Evolutionary conservation across 495 filamentous ascomycete species (phyloP).

Genomic region (Amorphotheca resinae): DNA sequence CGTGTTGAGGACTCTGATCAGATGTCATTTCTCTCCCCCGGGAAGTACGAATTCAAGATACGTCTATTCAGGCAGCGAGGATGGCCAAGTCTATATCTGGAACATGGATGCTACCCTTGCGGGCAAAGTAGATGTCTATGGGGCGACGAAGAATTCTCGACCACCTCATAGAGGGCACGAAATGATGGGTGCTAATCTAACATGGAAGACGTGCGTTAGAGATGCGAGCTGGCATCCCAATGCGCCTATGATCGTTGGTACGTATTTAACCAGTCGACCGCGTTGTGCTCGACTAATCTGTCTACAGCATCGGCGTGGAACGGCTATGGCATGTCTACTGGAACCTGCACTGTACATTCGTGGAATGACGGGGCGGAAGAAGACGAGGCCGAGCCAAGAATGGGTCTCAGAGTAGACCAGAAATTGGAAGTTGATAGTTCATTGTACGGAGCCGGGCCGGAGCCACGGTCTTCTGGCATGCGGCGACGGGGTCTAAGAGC

Average conservation of each 20-base stretch:
- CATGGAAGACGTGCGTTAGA: conserved; percentile 72
- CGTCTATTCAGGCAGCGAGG: conserved; percentile 80
- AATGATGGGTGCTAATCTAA: conserved; percentile 8
- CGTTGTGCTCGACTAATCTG: not conserved
- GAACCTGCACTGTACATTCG: conserved; percentile 53
- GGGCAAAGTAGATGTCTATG: conserved; percentile 61
- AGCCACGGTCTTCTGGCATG: not conserved
- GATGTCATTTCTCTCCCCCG: conserved; percentile 91
- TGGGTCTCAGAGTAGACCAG: conserved; percentile 35
- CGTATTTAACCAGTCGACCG: conserved; percentile 11
- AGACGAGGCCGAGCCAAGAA: conserved; percentile 48
- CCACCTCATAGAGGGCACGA: conserved; percentile 21
- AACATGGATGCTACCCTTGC: conserved; percentile 90
- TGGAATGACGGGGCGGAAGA: conserved; percentile 50
- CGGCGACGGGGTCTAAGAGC: too few species aligned
- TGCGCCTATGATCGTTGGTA: conserved; percentile 80
- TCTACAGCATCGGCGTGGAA: conserved; percentile 56
- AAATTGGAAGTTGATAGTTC: conserved; percentile 25
- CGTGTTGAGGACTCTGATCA: conserved; percentile 78
- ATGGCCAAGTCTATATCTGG: conserved; percentile 82
- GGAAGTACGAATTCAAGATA: conserved; percentile 82
- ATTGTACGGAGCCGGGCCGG: conserved; percentile 10
- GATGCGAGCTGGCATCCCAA: conserved; percentile 95
- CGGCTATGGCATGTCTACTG: conserved; percentile 49
- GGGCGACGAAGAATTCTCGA: conserved; percentile 37